Conservation (phyloP, 2,329 filamentous ascomycete genomes). For the Ambrosiella beaveri region DNA sequence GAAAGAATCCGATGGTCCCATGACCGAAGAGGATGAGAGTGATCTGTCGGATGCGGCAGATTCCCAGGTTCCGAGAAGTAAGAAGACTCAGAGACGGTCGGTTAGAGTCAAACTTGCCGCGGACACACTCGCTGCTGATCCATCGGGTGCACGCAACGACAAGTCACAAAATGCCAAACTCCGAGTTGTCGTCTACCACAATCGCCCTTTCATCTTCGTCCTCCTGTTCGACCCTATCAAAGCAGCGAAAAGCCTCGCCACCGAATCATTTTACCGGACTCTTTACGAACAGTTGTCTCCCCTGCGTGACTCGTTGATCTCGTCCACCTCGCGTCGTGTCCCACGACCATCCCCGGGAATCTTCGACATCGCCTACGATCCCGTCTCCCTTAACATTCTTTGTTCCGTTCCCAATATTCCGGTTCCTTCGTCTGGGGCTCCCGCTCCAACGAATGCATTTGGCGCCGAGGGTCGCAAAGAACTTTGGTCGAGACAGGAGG, state of each 20-base stretch:
- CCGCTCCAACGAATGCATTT: constrained; percentile 14
- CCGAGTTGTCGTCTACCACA: constrained; percentile 55
- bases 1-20: constrained; percentile 40
- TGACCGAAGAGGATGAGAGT: constrained; percentile 17
- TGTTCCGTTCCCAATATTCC: constrained; percentile 53
- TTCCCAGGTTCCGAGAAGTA: constrained; percentile 28
- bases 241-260: constrained; percentile 39
- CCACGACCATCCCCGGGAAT: constrained; percentile 32
- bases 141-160: constrained; percentile 27
- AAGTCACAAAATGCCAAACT: constrained; percentile 27
- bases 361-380: constrained; percentile 46
- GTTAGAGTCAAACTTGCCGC: constrained; percentile 20
- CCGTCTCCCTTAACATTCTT: constrained; percentile 35
- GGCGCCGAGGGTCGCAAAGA: constrained; percentile 15
- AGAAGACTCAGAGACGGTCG: constrained; percentile 2
- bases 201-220: constrained; percentile 59
- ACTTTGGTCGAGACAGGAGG: constrained; percentile 43
- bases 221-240: constrained; percentile 47
- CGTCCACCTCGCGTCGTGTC: constrained; percentile 39
- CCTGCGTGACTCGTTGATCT: constrained; percentile 36
- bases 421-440: constrained; percentile 21
- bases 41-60: constrained; percentile 19
- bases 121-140: background rate
- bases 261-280: constrained; percentile 38
- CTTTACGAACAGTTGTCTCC: constrained; percentile 44